A percentile compares a stretch with the other conserved stretches of the same genome.
Evolutionary conservation across 2,329 filamentous ascomycete genomes (phyloP).

Genomic region (Botrytis pseudocinerea): DNA sequence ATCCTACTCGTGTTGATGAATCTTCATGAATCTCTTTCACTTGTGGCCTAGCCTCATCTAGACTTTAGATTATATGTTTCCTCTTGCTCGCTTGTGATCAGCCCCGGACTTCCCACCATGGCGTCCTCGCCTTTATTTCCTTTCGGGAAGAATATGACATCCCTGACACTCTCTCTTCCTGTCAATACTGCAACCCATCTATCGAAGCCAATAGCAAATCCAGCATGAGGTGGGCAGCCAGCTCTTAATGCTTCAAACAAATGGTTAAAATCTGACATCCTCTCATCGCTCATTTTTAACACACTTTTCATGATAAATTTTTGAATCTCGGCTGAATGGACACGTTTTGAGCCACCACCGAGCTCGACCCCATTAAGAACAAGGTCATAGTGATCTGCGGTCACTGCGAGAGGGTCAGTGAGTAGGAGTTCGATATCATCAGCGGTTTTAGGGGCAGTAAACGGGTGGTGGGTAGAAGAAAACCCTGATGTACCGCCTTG

Average conservation of each 20-base stretch:
- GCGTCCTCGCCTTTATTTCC: conserved; percentile 85
- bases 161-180: conserved; percentile 73
- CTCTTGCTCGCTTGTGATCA: conserved; percentile 54
- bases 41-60: neutral
- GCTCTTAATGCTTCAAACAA: conserved; percentile 77
- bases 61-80: conserved; percentile 27
- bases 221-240: conserved; percentile 92
- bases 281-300: conserved; percentile 52
- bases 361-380: conserved; percentile 95
- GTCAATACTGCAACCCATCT: conserved; percentile 78
- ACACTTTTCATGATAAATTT: conserved; percentile 82
- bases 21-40: neutral
- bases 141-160: conserved; percentile 98
- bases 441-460: conserved; percentile 78
- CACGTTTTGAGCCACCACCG: conserved; percentile 88
- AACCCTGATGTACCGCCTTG: conserved; percentile 82
- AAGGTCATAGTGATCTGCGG: conserved; percentile 91
- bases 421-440: conserved; percentile 74
- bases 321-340: conserved; percentile 81
- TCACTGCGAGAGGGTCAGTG: conserved; percentile 68
- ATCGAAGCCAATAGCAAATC: conserved; percentile 91
- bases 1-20: neutral
- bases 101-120: conserved; percentile 75
- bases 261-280: conserved; percentile 72
- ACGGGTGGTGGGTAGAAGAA: conserved; percentile 89